phyloP scores from a whole-genome alignment of 176 grass and related monocot genomes.

The Oryza australiensis region DNA sequence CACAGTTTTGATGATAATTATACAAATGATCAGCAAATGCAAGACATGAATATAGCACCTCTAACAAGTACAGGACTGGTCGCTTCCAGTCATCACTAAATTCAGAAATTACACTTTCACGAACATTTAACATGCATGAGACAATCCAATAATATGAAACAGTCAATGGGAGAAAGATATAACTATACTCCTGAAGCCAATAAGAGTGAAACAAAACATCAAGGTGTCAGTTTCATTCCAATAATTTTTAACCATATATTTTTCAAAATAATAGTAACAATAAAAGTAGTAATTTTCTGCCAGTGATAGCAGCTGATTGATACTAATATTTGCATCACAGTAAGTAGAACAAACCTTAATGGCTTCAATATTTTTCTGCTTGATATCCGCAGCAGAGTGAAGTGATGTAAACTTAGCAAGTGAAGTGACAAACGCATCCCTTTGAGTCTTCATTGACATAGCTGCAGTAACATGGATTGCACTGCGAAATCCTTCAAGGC shows the following conservation, averaged over 20 bases:
- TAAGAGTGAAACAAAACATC: conserved; percentile 20
- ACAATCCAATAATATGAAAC: neutral
- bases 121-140: neutral
- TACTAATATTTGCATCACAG: conserved; percentile 21
- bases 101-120: neutral
- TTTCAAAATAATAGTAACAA: conserved; percentile 10
- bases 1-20: neutral
- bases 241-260: neutral
- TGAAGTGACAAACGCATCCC: conserved; percentile 95
- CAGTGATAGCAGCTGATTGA: neutral
- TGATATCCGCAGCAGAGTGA: conserved; percentile 94
- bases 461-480: conserved; percentile 97
- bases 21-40: conserved; percentile 25
- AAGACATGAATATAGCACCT: conserved; percentile 6
- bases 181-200: neutral
- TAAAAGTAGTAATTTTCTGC: conserved; percentile 18
- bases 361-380: conserved; percentile 92
- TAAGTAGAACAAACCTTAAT: conserved; percentile 80
- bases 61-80: neutral
- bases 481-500: conserved; percentile 92
- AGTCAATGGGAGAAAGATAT: conserved; percentile 11
- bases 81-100: conserved; percentile 5
- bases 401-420: conserved; percentile 99
- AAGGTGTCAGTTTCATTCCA: conserved; percentile 1
- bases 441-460: conserved; percentile 99